Evolutionary conservation across 2,329 filamentous ascomycete species (phyloP), one percentile per base, ranked within the genome.

Genomic region (Phyllosticta capitalensis): DNA sequence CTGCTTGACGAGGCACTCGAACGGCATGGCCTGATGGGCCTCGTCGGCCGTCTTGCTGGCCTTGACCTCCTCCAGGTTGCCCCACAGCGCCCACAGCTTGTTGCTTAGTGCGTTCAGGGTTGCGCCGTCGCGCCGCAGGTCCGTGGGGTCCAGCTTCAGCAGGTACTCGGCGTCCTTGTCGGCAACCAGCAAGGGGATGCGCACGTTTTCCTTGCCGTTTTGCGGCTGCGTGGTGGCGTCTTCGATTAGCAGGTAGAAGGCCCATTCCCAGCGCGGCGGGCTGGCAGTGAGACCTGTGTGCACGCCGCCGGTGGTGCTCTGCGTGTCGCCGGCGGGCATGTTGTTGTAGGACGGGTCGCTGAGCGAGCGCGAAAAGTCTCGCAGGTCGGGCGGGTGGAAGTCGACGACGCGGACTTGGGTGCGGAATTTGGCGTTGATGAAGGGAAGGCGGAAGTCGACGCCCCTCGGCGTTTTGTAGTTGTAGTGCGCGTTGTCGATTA

Each of bases 51-150:
- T 64, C 64, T 21, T 61, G 55, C 5, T 64, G 56, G 48, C 19
- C 68, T 88, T 90, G 54, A 76, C 71, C 68, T 95, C 90, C 68
- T 92, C 85, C 1, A 96, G 77, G 62, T 96, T 83, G 1, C 92
- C 92, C 92, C 92, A 97, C 1, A 96, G 77, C 38, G 83, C 75
- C 68, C 87, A 92, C 59, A 96, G 77, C 65, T 82, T 85, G 65
- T 95, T 83, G 55, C 83, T 81, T 4, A 96, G 74, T 6, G 70
- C 63, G 2, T 66, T 69, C 0, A 94, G 74, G 1, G 74, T 67
- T 0, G 70, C 56, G 2, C 72, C 65, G 52, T 87, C 75, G n/a
- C 72, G 68, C 20, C 79, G 80, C 33, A 96, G 78, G 70, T 83
- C 73, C 6, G 70, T 70, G 50, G 86, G 79, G 64, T 81, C 74